Evolutionary conservation across 208 protist genomes (phyloP).

Genomic region (Leptomonas pyrrhocoris): DNA sequence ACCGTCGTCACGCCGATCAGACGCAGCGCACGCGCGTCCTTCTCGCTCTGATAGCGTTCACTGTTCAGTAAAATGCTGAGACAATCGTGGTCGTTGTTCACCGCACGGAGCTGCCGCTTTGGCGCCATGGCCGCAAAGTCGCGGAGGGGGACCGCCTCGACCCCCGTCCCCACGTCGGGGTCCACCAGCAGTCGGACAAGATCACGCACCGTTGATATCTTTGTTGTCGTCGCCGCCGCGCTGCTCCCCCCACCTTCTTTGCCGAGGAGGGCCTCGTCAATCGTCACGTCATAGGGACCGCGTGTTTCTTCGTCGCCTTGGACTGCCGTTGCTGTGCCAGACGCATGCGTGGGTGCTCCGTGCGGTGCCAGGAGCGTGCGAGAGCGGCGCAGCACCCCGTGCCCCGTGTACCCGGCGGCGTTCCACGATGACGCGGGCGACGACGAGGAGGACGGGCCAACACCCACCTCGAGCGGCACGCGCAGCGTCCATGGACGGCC

Average conservation of each 20-base stretch:
- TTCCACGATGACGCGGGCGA: not conserved
- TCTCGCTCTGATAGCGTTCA: slow-evolving; percentile 67
- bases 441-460: not conserved
- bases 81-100: slow-evolving; percentile 54
- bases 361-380: slow-evolving; percentile 14
- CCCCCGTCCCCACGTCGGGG: slow-evolving; percentile 39
- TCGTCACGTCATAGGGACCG: slow-evolving; percentile 26
- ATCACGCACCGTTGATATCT: slow-evolving; percentile 17
- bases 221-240: not conserved
- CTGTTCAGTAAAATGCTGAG: slow-evolving; percentile 58
- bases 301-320: not conserved
- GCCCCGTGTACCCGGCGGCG: not conserved
- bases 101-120: slow-evolving; percentile 59
- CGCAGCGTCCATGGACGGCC: slow-evolving; percentile 16
- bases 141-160: slow-evolving; percentile 70
- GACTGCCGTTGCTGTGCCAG: not conserved
- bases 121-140: slow-evolving; percentile 77
- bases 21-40: slow-evolving; percentile 72
- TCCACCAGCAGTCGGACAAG: slow-evolving; percentile 74
- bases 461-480: slow-evolving; percentile 15
- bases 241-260: not conserved
- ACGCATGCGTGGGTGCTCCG: not conserved
- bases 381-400: slow-evolving; percentile 13
- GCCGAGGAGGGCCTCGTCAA: slow-evolving; percentile 28
- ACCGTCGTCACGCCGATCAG: slow-evolving; percentile 66